Conservation (phyloP, 169 alveolate genomes). For the Plasmodium coatneyi region DNA sequence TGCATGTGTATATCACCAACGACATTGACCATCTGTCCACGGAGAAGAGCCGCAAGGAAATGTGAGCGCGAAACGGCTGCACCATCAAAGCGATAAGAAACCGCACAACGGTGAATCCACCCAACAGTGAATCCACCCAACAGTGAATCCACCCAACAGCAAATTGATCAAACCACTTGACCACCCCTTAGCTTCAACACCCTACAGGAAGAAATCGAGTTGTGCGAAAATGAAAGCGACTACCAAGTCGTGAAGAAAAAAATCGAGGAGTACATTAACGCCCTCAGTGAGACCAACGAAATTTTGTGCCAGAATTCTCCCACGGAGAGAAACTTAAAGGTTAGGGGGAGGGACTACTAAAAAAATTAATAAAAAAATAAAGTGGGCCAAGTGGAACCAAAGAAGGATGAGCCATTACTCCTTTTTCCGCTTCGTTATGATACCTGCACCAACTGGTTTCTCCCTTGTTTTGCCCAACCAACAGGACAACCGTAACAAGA, state of each 20-base stretch:
- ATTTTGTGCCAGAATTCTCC: conserved; percentile 67
- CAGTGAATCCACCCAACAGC: background rate
- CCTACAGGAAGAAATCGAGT: conserved; percentile 55
- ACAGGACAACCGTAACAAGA: conserved; percentile 59
- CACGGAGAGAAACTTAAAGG: conserved; percentile 48
- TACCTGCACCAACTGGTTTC: background rate
- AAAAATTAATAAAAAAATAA: background rate
- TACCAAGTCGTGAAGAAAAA: conserved; percentile 5
- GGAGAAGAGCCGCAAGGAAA: conserved; percentile 18
- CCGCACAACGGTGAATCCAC: background rate
- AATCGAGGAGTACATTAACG: conserved; percentile 41
- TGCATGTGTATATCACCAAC: conserved; percentile 58
- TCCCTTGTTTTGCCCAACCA: background rate
- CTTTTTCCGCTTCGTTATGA: background rate
- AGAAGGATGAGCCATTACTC: background rate
- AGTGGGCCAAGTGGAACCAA: background rate
- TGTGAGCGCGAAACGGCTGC: background rate
- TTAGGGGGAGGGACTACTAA: background rate
- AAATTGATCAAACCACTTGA: background rate
- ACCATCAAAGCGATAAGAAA: too few relatives aligned
- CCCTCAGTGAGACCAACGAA: conserved; percentile 63
- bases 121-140: background rate
- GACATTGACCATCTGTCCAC: conserved; percentile 57
- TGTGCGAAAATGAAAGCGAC: conserved; percentile 60
- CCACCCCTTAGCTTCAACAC: conserved; percentile 29